Conservation (phyloP, 192 early-diverging fungal species). For the Spizellomyces punctatus region DNA sequence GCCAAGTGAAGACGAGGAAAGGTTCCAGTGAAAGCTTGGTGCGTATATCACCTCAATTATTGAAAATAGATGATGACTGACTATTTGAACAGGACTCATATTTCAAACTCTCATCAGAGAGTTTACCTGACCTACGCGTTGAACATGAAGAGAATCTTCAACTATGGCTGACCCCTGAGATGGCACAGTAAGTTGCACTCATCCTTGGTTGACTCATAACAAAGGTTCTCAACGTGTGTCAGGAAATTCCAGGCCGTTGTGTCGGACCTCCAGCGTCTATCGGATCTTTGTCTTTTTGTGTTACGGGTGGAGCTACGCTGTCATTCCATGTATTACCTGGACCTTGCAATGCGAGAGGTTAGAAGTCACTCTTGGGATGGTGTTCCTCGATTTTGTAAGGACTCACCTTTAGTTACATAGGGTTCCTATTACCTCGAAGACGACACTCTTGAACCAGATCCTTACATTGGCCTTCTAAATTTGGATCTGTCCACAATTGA, state of each 20-base stretch:
- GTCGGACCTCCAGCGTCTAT: conserved; percentile 70
- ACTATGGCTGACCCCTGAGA: conserved; percentile 14
- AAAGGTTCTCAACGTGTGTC: neutral
- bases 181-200: conserved; percentile 8
- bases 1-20: conserved; percentile 7
- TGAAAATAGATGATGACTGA: too few relatives aligned
- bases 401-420: conserved; percentile 33
- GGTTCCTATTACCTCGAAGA: conserved; percentile 82
- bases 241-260: conserved; percentile 18
- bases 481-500: conserved; percentile 75
- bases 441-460: conserved; percentile 81
- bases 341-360: conserved; percentile 87
- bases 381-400: too few relatives aligned
- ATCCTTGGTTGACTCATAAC: neutral
- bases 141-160: conserved; percentile 17
- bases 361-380: neutral
- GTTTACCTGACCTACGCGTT: conserved; percentile 11
- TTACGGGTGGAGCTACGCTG: conserved; percentile 82
- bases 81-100: neutral
- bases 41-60: neutral
- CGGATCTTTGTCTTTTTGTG: conserved; percentile 78
- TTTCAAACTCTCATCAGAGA: conserved; percentile 19
- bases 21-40: conserved; percentile 8
- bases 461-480: conserved; percentile 83
- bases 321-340: conserved; percentile 84